Evolutionary conservation across 495 filamentous ascomycete genomes (phyloP).

Genomic region (Penicillium desertorum): DNA sequence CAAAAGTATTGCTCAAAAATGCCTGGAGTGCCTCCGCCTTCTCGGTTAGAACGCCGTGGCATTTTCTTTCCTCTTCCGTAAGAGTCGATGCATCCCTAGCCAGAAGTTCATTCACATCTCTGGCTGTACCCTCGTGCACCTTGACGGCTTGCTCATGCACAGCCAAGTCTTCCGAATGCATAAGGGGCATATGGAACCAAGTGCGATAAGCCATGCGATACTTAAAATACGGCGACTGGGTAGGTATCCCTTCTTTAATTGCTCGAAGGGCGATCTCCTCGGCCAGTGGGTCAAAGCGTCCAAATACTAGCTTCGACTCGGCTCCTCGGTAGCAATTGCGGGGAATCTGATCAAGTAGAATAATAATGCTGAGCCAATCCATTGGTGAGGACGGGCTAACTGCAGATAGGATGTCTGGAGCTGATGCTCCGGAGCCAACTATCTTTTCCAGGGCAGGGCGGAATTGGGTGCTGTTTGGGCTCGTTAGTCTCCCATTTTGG

Average conservation of each 20-base stretch:
- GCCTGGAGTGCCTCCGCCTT: constrained; percentile 14
- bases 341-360: constrained; percentile 35
- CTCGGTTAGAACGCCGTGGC: constrained; percentile 14
- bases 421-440: constrained; percentile 17
- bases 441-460: constrained; percentile 29
- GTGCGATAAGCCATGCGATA: constrained; percentile 30
- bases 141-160: constrained; percentile 27
- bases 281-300: constrained; percentile 32
- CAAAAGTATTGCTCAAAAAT: constrained; percentile 14
- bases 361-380: constrained; percentile 28
- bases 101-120: constrained; percentile 23
- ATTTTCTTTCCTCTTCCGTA: constrained; percentile 21
- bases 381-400: constrained; percentile 20
- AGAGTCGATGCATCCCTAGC: constrained; percentile 12
- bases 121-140: constrained; percentile 23
- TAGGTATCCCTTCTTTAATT: constrained; percentile 18
- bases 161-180: constrained; percentile 34
- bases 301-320: constrained; percentile 32
- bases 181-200: constrained; percentile 38
- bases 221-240: constrained; percentile 19
- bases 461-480: constrained; percentile 25
- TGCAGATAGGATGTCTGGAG: constrained; percentile 25
- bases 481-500: background rate
- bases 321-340: constrained; percentile 37
- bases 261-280: constrained; percentile 26